These are phyloP conservation scores for Rhodotorula kratochvilovae DNA, from an alignment of 768 basidiomycete species.

Conservation along the genomic window DNA sequence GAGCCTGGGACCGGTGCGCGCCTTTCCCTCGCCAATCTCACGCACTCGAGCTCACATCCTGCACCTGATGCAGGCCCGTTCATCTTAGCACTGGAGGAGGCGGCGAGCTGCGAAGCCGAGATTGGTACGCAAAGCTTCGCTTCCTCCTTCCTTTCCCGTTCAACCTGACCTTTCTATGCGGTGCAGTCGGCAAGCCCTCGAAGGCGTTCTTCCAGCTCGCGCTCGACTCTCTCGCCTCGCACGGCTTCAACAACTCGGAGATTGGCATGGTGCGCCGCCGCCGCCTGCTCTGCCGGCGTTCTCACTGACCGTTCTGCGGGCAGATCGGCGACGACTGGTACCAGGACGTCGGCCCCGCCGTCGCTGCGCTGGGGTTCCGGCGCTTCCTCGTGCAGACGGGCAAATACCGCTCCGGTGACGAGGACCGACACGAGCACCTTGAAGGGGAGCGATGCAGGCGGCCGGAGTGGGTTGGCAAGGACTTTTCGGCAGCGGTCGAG, in stretches of 20 bases:
- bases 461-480: conserved; percentile 18
- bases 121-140: conserved; percentile 40
- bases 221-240: conserved; percentile 51
- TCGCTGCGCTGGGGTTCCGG: conserved; percentile 59
- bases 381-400: conserved; percentile 67
- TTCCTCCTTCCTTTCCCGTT: too few relatives aligned
- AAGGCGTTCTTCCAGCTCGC: conserved; percentile 60
- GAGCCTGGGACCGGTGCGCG: conserved; percentile 57
- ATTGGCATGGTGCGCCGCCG: conserved; percentile 37
- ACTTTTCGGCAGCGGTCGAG: conserved; percentile 21
- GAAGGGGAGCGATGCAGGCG: not conserved
- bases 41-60: too few relatives aligned
- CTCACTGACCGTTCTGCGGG: conserved; percentile 45
- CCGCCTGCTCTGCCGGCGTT: not conserved
- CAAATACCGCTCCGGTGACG: conserved; percentile 64
- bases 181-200: conserved; percentile 61
- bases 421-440: conserved; percentile 45
- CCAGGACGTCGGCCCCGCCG: conserved; percentile 63
- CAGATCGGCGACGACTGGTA: conserved; percentile 66
- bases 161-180: fast-evolving
- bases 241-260: conserved; percentile 30
- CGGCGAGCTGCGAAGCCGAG: conserved; percentile 53
- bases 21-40: too few relatives aligned
- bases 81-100: conserved; percentile 60
- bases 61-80: conserved; percentile 55